Conservation (phyloP, 352 stramenopile species). For the Phytophthora cactorum region DNA sequence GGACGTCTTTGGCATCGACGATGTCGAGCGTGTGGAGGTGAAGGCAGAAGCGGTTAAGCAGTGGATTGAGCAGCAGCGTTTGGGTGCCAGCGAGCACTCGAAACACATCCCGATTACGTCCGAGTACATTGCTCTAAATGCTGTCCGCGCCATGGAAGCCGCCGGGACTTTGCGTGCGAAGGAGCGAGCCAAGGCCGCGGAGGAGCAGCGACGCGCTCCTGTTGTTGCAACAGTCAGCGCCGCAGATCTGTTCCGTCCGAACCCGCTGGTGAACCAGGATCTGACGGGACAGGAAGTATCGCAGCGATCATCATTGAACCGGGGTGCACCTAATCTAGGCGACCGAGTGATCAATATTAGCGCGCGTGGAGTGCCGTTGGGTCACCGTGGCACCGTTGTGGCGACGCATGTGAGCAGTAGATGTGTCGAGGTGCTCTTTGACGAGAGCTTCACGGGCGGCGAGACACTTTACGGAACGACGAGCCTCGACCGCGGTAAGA, state of each 20-base stretch:
- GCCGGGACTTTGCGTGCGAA: slow-evolving; percentile 69
- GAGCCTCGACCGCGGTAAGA: slow-evolving; percentile 95
- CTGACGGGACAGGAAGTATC: slow-evolving; percentile 76
- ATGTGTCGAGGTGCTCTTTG: slow-evolving; percentile 98
- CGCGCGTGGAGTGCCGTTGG: slow-evolving; percentile 96
- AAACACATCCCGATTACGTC: slow-evolving; percentile 94
- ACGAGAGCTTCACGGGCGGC: slow-evolving; percentile 97
- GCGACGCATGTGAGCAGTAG: slow-evolving; percentile 95
- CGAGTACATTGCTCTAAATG: slow-evolving; percentile 92
- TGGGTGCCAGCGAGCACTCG: slow-evolving; percentile 85
- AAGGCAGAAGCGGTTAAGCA: slow-evolving; percentile 87
- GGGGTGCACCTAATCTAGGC: slow-evolving; percentile 90
- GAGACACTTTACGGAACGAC: slow-evolving; percentile 95
- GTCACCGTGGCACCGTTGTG: slow-evolving; percentile 97
- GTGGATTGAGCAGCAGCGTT: slow-evolving; percentile 94
- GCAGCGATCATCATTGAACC: slow-evolving; percentile 60
- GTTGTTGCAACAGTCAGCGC: slow-evolving; percentile 52
- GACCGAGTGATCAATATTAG: slow-evolving; percentile 98
- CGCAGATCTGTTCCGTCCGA: slow-evolving; percentile 74
- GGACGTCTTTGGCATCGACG: slow-evolving; percentile 85
- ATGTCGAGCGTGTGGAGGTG: slow-evolving; percentile 59
- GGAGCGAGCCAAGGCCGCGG: slow-evolving; percentile 59
- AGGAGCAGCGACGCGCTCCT: slow-evolving; percentile 39
- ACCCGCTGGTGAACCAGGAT: slow-evolving; percentile 81
- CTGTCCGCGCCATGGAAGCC: slow-evolving; percentile 94